Evolutionary conservation across 371 early-diverging fungal species (phyloP).

Genomic region (Sporodiniella umbellata): DNA sequence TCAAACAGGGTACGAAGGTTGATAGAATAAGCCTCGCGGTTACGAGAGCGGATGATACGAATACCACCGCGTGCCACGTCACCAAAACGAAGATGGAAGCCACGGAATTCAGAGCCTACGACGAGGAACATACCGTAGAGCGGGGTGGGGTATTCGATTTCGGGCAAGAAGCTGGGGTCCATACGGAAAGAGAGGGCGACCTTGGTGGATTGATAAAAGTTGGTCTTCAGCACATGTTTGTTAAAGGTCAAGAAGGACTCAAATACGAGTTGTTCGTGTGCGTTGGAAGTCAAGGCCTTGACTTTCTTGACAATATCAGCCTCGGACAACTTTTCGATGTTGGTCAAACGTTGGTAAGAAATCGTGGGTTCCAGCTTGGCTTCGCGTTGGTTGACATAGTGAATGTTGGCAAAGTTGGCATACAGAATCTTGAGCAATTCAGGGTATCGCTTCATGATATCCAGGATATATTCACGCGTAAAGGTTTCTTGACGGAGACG

Average conservation of each 20-base stretch:
- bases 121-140: slow-evolving; percentile 96
- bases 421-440: slow-evolving; percentile 92
- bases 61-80: slow-evolving; percentile 98
- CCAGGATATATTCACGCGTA: slow-evolving; percentile 96
- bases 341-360: slow-evolving; percentile 91
- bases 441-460: slow-evolving; percentile 93
- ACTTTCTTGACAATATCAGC: slow-evolving; percentile 88
- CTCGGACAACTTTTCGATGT: slow-evolving; percentile 71
- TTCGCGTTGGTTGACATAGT: slow-evolving; percentile 80
- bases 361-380: slow-evolving; percentile 69
- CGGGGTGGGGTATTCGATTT: slow-evolving; percentile 90
- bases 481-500: slow-evolving; percentile 95
- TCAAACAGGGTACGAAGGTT: slow-evolving; percentile 95
- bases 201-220: slow-evolving; percentile 98
- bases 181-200: slow-evolving; percentile 97
- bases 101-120: slow-evolving; percentile 97
- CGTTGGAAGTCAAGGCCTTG: slow-evolving; percentile 81
- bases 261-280: slow-evolving; percentile 94
- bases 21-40: slow-evolving; percentile 94
- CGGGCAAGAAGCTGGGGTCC: slow-evolving; percentile 90
- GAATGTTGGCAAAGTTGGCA: slow-evolving; percentile 92
- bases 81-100: slow-evolving; percentile 96
- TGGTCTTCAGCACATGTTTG: slow-evolving; percentile 96
- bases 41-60: slow-evolving; percentile 96
- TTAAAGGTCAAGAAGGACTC: slow-evolving; percentile 95